These are phyloP conservation scores for Arabidopsis arenosa DNA, from an alignment of 345 rosid genomes.

Conservation along the genomic window DNA sequence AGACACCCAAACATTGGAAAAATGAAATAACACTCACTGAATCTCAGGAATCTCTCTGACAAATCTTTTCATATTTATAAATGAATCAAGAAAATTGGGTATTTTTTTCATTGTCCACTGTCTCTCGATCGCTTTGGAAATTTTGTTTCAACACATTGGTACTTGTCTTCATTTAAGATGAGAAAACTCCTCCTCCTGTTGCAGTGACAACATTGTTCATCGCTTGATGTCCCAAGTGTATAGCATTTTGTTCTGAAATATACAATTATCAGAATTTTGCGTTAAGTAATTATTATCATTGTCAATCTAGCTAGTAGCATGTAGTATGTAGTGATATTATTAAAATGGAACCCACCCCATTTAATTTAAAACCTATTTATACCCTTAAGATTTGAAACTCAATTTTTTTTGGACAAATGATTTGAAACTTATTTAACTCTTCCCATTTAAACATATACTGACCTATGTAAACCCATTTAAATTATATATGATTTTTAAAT, in stretches of 20 bases:
- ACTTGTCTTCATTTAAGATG: conserved; percentile 20
- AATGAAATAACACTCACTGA: neutral
- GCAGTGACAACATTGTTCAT: conserved; percentile 26
- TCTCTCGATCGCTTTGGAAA: neutral
- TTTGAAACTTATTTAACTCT: no score
- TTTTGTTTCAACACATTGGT: conserved; percentile 21
- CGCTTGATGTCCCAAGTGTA: conserved; percentile 35
- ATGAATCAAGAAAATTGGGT: conserved; percentile 39
- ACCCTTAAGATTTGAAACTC: no score
- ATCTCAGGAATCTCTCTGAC: conserved; percentile 39
- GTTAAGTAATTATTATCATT: neutral
- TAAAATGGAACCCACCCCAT: no score
- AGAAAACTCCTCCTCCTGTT: conserved; percentile 39
- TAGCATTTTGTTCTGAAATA: conserved; percentile 41
- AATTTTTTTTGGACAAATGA: no score
- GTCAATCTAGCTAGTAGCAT: neutral
- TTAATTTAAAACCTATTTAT: no score
- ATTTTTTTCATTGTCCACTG: neutral
- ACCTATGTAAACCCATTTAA: no score
- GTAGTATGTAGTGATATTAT: no score
- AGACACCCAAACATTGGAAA: conserved; percentile 10
- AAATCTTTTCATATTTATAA: conserved; percentile 22
- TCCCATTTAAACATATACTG: no score
- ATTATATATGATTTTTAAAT: no score
- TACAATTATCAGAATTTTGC: neutral